Base-by-base conservation (phyloP, 176 grass and related monocot genomes). In the Sorghum bicolor region DNA sequence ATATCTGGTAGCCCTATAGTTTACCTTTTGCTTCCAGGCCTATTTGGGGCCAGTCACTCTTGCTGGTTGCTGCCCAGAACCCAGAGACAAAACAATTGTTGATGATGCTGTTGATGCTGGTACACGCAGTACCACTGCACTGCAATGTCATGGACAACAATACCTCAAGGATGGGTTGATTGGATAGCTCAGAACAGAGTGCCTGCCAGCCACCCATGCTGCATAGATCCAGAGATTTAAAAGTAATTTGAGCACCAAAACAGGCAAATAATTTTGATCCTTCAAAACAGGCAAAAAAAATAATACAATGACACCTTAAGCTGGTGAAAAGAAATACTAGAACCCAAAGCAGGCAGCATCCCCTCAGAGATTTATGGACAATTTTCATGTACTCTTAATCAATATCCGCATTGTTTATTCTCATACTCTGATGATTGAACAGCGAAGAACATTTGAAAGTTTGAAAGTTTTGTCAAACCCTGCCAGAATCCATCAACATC, bases 151-250 rank as follows among this genome's bases (percentile, higher is more conserved):
- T 66, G 72, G 78, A 86, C 83, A 82, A 72, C 64, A 82, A 86
- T 89, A 81, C 78, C 72, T 31, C 41, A 82, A 82, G 72, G 78
- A 82, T 73, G 45, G 78, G 47, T 74, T 89, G 87, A 89, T 81
- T 89, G 77, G 82, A 75, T 85, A 58, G 82, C 61, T 89, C 82
- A 62, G 70, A 62, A 41, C 87, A 89, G 87, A 81, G 47, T 14
- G 28, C 83, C 77, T 63, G 77, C 22, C 55, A 78, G 4, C n/a
- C 50, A 53, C 34, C 80, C 44, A 64, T 81, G 88, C 83, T 11
- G 64, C 64, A 80, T 48, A 79, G 38, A 79, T 36, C 11, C 78
- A 86, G 71, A 78, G 34, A 72, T 66, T 71, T 64, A 63, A 53
- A 69, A 22, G 24, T 5, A 85, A 64, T 77, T 65, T 55, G 41